These are phyloP conservation scores for Fusarium sp. DNA, from an alignment of 2,329 filamentous ascomycete species.

Conservation along the genomic window DNA sequence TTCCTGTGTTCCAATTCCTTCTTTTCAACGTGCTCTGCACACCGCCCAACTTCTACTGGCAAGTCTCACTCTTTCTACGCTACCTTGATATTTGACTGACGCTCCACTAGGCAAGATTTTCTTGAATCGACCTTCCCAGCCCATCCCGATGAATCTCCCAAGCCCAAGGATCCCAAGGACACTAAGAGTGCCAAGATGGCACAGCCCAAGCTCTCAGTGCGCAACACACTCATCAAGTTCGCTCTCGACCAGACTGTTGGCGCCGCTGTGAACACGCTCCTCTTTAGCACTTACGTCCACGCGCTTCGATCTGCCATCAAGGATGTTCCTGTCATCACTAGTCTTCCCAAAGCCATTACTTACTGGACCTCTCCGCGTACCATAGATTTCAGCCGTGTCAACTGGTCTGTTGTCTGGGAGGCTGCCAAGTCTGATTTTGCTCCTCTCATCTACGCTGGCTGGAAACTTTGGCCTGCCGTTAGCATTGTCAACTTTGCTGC, in stretches of 20 bases:
- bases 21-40: constrained; percentile 78
- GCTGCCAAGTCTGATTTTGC: constrained; percentile 67
- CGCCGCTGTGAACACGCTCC: constrained; percentile 71
- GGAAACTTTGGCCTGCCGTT: constrained; percentile 76
- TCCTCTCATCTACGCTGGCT: constrained; percentile 74
- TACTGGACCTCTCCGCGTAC: constrained; percentile 54
- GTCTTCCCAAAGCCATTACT: constrained; percentile 49
- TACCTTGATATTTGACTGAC: constrained; percentile 29
- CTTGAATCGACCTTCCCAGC: constrained; percentile 81
- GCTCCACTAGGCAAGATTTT: constrained; percentile 72
- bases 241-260: constrained; percentile 76
- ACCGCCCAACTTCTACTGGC: constrained; percentile 88
- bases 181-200: constrained; percentile 42
- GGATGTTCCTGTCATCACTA: constrained; percentile 53
- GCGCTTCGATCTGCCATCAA: constrained; percentile 64
- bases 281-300: constrained; percentile 71
- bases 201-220: constrained; percentile 63
- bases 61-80: constrained; percentile 39
- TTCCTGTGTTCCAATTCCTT: constrained; percentile 80
- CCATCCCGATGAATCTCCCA: constrained; percentile 58
- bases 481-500: constrained; percentile 75
- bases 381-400: constrained; percentile 59
- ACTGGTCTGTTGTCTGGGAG: constrained; percentile 58
- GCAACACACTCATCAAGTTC: constrained; percentile 75
- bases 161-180: constrained; percentile 50